phyloP scores from a whole-genome alignment of 768 basidiomycete species.

The Leucosporidium creatinivorum region DNA sequence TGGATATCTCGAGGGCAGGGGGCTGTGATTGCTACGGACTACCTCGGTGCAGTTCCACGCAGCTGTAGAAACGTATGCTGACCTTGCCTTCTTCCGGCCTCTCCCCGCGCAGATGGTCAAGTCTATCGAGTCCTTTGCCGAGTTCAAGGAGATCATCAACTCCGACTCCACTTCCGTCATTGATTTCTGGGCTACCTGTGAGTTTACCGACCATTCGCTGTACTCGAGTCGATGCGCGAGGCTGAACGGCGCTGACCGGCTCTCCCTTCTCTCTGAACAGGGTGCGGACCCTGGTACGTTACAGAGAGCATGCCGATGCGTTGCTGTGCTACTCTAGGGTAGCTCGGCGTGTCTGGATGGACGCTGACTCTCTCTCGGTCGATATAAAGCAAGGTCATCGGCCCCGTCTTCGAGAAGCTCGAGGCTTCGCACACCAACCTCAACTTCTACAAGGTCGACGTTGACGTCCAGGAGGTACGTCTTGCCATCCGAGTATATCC shows the following conservation, averaged over 20 bases:
- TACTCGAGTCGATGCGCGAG: too few relatives aligned
- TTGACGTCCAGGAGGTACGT: constrained; percentile 50
- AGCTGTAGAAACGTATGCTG: too few relatives aligned
- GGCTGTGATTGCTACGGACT: too few relatives aligned
- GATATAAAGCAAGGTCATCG: constrained; percentile 42
- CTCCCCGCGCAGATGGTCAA: constrained; percentile 33
- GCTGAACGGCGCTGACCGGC: neutral
- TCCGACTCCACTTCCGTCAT: constrained; percentile 49
- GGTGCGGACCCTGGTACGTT: constrained; percentile 33
- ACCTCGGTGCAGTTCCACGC: too few relatives aligned
- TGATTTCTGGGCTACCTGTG: constrained; percentile 68
- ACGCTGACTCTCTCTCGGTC: neutral
- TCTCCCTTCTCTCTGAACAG: neutral
- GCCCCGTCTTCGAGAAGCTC: constrained; percentile 59
- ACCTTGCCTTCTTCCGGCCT: neutral
- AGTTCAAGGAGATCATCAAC: constrained; percentile 50
- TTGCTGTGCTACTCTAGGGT: too few relatives aligned
- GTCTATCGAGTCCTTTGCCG: constrained; percentile 37
- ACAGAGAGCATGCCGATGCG: fast-evolving
- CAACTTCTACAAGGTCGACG: constrained; percentile 66
- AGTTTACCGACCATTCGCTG: neutral
- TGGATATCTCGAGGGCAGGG: too few relatives aligned
- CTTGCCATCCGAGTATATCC: neutral
- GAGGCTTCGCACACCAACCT: constrained; percentile 44
- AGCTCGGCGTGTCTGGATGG: too few relatives aligned